These are phyloP conservation scores for Erythrophleum fordii DNA, from an alignment of 306 rosid genomes.

Conservation along the genomic window DNA sequence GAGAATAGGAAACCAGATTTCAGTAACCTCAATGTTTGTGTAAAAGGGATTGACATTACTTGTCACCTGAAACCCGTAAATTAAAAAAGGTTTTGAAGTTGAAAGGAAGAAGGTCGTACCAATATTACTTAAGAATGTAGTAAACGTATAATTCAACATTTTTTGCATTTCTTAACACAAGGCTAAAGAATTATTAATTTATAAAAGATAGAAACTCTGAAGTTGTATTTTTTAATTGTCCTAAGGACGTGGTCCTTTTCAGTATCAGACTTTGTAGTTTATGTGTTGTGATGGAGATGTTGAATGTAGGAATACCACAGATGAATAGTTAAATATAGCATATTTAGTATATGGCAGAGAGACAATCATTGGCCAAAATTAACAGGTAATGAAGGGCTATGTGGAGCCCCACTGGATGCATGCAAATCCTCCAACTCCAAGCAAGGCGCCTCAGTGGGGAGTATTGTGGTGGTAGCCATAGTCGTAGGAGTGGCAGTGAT, in stretches of 20 bases:
- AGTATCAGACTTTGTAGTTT: background rate
- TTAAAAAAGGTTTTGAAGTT: too few relatives aligned
- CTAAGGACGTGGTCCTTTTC: background rate
- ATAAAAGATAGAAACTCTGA: background rate
- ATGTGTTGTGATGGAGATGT: background rate
- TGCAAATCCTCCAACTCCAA: slow-evolving; percentile 38
- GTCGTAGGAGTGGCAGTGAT: slow-evolving; percentile 47
- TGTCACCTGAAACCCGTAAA: too few relatives aligned
- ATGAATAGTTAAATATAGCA: background rate
- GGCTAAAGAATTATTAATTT: background rate
- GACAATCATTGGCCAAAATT: background rate
- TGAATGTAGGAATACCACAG: background rate
- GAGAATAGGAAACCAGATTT: too few relatives aligned
- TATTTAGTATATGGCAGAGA: background rate
- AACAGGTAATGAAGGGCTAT: slow-evolving; percentile 71
- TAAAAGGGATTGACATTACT: too few relatives aligned
- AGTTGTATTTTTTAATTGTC: too few relatives aligned
- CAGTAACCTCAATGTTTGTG: too few relatives aligned
- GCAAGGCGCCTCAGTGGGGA: slow-evolving; percentile 10
- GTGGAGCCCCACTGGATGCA: slow-evolving; percentile 66
- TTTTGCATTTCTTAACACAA: background rate
- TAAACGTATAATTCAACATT: too few relatives aligned
- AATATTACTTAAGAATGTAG: too few relatives aligned
- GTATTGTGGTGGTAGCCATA: slow-evolving; percentile 44
- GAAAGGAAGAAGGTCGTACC: too few relatives aligned